Base-by-base conservation (phyloP, 352 stramenopile species). In the Phytopythium chamaehyphon region DNA sequence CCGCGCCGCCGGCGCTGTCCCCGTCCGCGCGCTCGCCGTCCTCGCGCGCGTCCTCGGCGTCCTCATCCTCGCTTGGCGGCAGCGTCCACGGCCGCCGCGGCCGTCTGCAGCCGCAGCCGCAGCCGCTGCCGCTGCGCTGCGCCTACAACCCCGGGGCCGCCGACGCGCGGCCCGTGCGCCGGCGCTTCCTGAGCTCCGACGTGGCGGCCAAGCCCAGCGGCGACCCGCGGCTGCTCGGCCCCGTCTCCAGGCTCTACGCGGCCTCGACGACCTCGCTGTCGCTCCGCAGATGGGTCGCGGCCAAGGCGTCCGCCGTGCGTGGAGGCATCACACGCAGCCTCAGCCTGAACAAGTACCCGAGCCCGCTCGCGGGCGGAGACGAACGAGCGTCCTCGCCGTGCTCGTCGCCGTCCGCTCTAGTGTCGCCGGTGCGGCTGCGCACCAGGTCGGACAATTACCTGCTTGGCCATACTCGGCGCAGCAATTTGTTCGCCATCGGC, bases 141-240 rank as follows among this genome's bases (percentile, higher is more conserved):
- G 16, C 15, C 19, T 26, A 35, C 40, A 57, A 23, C 28, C 19
- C 35, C 43, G 4, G 26, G 18, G 55, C 21, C 43, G 23, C 35
- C 21, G 40, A 63, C 14, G 38, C 58, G 18, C 23, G 59, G 43
- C 59, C 67, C 2, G 58, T 71, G 24, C 69, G 76, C 8, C 64
- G 73, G 1, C 61, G 76, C 28, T 84, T 88, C 55, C 60, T 86
- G 52, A 88, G 76, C 57, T 83, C 71, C 1, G 76, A 88, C 62
- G 59, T 85, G 21, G 59, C 78, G 37, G 50, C 80, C 49, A 60
- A 63, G 15, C 63, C 35, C 36, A 52, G 23, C 48, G 28, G 22
- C 28, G 2, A 19, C 9, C 11, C 44, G 1, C 31, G 35, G 36
- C 55, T 50, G 16, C 44, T 51, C 5, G 54, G 50, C 12, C 42